These are phyloP conservation scores for Botrytis galanthina DNA, from an alignment of 2,329 filamentous ascomycete genomes.

Conservation along the genomic window DNA sequence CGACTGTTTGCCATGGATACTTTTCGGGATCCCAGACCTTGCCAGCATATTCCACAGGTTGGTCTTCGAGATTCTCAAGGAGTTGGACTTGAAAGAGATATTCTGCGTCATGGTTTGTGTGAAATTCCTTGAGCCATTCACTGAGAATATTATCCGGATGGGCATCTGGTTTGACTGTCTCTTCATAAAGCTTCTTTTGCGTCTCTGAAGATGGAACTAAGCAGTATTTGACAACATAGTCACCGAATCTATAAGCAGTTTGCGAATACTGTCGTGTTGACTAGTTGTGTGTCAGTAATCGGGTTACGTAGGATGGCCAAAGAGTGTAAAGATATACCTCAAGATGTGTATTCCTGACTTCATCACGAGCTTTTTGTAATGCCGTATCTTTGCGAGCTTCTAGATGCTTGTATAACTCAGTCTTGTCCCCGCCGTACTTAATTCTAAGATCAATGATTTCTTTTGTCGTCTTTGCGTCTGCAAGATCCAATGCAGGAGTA, in stretches of 20 bases:
- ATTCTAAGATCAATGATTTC: constrained; percentile 46
- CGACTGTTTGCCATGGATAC: constrained; percentile 49
- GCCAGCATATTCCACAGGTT: constrained; percentile 46
- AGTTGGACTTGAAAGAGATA: constrained; percentile 49
- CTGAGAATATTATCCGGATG: constrained; percentile 41
- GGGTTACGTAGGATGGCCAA: constrained; percentile 27
- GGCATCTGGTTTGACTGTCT: constrained; percentile 40
- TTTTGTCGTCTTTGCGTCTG: constrained; percentile 45
- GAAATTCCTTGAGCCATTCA: constrained; percentile 43
- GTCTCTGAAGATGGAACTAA: constrained; percentile 44
- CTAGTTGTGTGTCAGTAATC: constrained; percentile 34
- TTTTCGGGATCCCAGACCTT: constrained; percentile 47
- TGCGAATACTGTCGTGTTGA: constrained; percentile 45
- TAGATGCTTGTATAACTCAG: constrained; percentile 44
- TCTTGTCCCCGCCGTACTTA: constrained; percentile 40
- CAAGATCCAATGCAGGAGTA: constrained; percentile 47
- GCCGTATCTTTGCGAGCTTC: constrained; percentile 41
- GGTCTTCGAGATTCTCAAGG: constrained; percentile 46
- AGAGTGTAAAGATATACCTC: neutral
- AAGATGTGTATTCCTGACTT: constrained; percentile 38
- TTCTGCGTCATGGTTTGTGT: constrained; percentile 42
- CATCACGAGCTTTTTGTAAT: constrained; percentile 43
- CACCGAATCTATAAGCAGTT: constrained; percentile 48
- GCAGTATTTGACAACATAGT: constrained; percentile 48
- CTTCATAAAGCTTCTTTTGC: constrained; percentile 43